Conservation (phyloP, 345 rosid genomes). For the Salix brachista region DNA sequence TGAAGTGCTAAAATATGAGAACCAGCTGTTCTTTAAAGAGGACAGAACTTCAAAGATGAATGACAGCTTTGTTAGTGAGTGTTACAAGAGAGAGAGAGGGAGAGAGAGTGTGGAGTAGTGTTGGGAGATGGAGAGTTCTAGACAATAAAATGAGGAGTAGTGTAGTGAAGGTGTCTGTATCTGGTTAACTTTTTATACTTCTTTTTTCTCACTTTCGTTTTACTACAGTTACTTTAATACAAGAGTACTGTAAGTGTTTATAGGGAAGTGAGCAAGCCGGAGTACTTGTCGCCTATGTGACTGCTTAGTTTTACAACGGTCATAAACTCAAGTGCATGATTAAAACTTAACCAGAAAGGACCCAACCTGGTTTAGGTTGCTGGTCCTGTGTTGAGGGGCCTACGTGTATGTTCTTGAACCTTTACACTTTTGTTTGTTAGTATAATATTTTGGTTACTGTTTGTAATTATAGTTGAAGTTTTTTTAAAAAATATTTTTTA, state of each 20-base stretch:
- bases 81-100: neutral
- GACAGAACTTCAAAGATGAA: neutral
- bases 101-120: neutral
- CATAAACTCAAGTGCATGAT: constrained; percentile 23
- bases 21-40: neutral
- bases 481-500: too few relatives aligned
- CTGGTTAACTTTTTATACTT: neutral
- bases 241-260: neutral
- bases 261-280: neutral
- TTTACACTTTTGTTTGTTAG: too few relatives aligned
- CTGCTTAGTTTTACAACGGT: constrained; percentile 23
- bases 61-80: neutral
- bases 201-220: neutral
- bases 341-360: constrained; percentile 9
- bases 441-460: too few relatives aligned
- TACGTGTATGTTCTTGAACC: neutral
- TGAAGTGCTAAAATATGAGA: constrained; percentile 1
- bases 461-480: too few relatives aligned
- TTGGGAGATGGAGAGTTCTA: constrained; percentile 18
- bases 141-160: constrained; percentile 18
- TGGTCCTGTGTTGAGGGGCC: neutral
- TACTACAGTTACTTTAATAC: too few relatives aligned
- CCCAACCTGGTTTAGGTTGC: constrained; percentile 12
- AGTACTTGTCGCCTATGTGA: neutral
- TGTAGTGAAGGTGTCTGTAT: constrained; percentile 16